Conservation (phyloP, 768 basidiomycete species). For the Naganishia randhawae region DNA sequence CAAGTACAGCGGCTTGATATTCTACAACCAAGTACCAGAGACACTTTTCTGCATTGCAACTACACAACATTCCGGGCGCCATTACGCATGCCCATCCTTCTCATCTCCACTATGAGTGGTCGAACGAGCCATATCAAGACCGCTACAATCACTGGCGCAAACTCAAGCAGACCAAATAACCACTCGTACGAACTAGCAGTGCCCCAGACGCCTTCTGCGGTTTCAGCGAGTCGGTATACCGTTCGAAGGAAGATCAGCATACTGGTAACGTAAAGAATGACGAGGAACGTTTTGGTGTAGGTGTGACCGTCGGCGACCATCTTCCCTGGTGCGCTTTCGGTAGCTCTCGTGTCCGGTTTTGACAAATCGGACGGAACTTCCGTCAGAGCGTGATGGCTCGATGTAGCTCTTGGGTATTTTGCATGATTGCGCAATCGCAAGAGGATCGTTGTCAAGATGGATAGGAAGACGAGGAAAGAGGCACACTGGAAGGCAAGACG, state of each 20-base stretch:
- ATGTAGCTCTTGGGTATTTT: not conserved
- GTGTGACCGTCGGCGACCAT: slow-evolving; percentile 8
- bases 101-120: slow-evolving; percentile 22
- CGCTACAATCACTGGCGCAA: slow-evolving; percentile 41
- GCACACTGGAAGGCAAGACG: slow-evolving; percentile 34
- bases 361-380: not conserved
- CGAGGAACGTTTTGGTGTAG: slow-evolving; percentile 33
- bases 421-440: slow-evolving; percentile 31
- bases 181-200: slow-evolving; percentile 39
- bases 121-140: slow-evolving; percentile 36
- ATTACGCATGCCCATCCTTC: slow-evolving; percentile 4
- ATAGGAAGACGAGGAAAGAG: slow-evolving; percentile 46
- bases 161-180: slow-evolving; percentile 44
- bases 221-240: slow-evolving; percentile 50
- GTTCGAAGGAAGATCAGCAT: slow-evolving; percentile 47
- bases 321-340: not conserved
- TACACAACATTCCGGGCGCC: not conserved
- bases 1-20: not conserved
- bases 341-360: not conserved
- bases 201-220: slow-evolving; percentile 47
- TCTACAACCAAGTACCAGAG: not conserved
- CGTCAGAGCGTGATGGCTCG: not conserved
- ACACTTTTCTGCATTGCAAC: not conserved
- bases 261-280: slow-evolving; percentile 40
- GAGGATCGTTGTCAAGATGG: slow-evolving; percentile 40